These are phyloP conservation scores for Symmetrospora coprosmae DNA, from an alignment of 768 basidiomycete genomes.

Conservation along the genomic window DNA sequence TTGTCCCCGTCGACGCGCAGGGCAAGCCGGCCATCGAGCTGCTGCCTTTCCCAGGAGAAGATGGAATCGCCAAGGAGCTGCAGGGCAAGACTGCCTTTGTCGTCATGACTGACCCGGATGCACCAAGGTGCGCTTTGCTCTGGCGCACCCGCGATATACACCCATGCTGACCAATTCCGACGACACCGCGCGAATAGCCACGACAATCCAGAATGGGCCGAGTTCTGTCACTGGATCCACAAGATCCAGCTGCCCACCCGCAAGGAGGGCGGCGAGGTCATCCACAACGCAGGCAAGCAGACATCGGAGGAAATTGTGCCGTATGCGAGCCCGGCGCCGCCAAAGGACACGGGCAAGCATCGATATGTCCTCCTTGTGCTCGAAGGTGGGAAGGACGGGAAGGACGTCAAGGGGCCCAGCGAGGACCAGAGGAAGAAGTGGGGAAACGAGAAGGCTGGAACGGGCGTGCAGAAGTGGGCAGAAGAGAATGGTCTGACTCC, in stretches of 20 bases:
- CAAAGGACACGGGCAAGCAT: background rate
- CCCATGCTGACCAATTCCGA: too few relatives aligned
- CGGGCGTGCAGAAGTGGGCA: background rate
- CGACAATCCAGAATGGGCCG: background rate
- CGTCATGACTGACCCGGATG: background rate
- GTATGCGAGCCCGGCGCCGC: background rate
- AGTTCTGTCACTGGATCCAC: background rate
- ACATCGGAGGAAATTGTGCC: background rate
- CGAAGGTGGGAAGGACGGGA: background rate
- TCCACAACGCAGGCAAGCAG: constrained; percentile 1
- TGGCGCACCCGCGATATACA: too few relatives aligned
- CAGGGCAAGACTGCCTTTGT: background rate
- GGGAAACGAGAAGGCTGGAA: background rate
- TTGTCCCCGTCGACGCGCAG: background rate
- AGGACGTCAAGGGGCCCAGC: background rate
- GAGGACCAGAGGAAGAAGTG: background rate
- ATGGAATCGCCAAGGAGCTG: background rate
- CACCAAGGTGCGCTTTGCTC: background rate
- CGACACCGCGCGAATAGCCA: too few relatives aligned
- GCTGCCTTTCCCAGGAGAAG: background rate
- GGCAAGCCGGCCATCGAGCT: background rate
- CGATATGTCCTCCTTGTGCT: background rate
- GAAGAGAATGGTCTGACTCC: background rate
- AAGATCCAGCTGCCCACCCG: background rate
- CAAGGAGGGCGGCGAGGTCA: background rate